Base-by-base conservation (phyloP, 2,329 filamentous ascomycete genomes). In the Dactylellina drechsleri region DNA sequence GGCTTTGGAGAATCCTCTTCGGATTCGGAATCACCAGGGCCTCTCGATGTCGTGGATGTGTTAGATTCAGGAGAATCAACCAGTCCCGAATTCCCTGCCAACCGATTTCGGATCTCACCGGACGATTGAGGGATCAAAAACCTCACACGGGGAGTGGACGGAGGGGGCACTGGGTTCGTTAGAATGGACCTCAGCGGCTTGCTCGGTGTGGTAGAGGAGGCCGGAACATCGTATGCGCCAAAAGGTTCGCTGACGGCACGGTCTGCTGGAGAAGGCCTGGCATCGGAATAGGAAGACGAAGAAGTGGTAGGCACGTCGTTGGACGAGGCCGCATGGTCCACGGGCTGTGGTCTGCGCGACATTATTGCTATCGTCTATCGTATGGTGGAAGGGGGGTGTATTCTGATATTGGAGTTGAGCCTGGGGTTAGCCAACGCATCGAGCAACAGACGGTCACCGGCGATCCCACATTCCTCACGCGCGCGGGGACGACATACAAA, bases 61-160 rank as follows among this genome's bases (percentile, higher is more conserved):
- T 64, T 75, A 28, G 71, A 75, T 20, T 56, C 71, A 41, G 71
- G 71, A 15, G 71, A 75, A 58, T 75, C 71, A 28, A 56, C 54
- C 28, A 75, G 43, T 15, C 71, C 71, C 16, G 57, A 52, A 23
- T 56, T 36, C n/a, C 71, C 59, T 28, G 71, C 71, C 43, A 75
- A 54, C 28, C 71, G 57, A 68, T 64, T 49, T 31, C 71, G 62
- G 16, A 75, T 75, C 54, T 75, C 71, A 20, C 54, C 56, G 4
- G 71, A 75, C 26, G 62, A 68, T 52, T 75, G 71, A 28, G 71
- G 71, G 8, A 75, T 75, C 50, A 75, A 49, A 47, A 75, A 75
- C 20, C 71, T 67, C 1, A 75, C 71, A 50, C 71, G 71, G 12
- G 71, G 71, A 43, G 50, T 58, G 15, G 71, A 45, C 28, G 71